phyloP scores from a whole-genome alignment of 495 filamentous ascomycete genomes.

The Sabuloglossum arenarium region DNA sequence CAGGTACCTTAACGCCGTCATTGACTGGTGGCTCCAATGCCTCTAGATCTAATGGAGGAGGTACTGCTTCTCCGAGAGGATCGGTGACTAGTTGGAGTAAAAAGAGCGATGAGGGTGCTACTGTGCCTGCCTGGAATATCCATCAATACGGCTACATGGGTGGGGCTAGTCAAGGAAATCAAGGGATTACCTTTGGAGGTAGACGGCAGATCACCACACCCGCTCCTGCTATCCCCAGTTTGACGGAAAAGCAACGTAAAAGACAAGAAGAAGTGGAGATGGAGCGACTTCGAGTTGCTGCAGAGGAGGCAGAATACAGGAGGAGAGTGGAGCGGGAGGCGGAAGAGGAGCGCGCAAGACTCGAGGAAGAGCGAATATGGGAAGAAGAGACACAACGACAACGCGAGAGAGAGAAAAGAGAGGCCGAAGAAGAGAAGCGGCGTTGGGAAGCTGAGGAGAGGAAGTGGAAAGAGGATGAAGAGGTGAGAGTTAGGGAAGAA shows the following conservation, averaged over 20 bases:
- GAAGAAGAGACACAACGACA: constrained; percentile 51
- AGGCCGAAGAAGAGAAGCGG: constrained; percentile 54
- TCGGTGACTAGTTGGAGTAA: constrained; percentile 80
- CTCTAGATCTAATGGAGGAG: constrained; percentile 15
- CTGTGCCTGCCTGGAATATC: constrained; percentile 92
- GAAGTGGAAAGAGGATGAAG: constrained; percentile 65
- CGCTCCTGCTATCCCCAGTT: constrained; percentile 52
- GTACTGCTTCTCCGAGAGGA: constrained; percentile 21
- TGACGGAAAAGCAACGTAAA: constrained; percentile 44
- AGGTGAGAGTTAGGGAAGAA: constrained; percentile 51
- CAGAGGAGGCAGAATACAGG: constrained; percentile 43
- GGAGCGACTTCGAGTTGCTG: constrained; percentile 36
- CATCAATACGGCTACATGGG: constrained; percentile 98
- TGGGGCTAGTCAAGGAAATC: constrained; percentile 86
- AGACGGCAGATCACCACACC: constrained; percentile 81
- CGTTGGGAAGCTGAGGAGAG: constrained; percentile 74
- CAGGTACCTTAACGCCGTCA: constrained; percentile 31
- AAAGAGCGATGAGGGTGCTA: constrained; percentile 54
- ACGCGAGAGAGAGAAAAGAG: constrained; percentile 45
- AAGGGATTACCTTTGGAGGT: constrained; percentile 80
- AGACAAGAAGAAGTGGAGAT: constrained; percentile 32
- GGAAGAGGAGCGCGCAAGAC: constrained; percentile 44
- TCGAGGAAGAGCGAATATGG: constrained; percentile 59
- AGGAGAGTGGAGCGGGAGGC: constrained; percentile 40
- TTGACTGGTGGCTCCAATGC: constrained; percentile 21